Evolutionary conservation across 2,329 filamentous ascomycete species (phyloP), one percentile per base, ranked within the genome.

Genomic region (Aspergillus sclerotialis): DNA sequence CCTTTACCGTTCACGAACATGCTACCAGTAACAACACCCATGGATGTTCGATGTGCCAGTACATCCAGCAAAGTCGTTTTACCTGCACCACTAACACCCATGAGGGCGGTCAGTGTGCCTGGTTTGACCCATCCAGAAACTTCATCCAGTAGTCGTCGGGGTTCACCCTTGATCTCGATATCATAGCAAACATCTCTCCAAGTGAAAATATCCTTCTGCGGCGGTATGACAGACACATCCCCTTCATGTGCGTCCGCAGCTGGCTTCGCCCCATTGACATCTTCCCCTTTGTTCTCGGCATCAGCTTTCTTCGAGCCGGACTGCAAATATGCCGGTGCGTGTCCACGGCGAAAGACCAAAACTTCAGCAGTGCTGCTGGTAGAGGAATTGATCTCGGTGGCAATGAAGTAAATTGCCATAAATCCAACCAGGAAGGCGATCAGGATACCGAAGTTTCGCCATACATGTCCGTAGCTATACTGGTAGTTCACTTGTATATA

Each of bases 41-140:
- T 88, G 0, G 84, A 85, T 7, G 81, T 82, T 50, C 88, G 80
- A 39, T 83, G 83, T 13, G 89, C 89, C 42, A 95, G 69, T 16
- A 85, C 84, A 58, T 94, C 84, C 4, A 95, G 70, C 9, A 95
- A 72, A 1, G 88, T 94, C 0, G 88, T 94, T 60, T 94, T 94
- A 27, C 89, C 88, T 8, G 88, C 88, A 37, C 88, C 87, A 17
- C 82, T 88, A 4, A 88, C 84, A 61, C 87, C 84, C 87, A 94
- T 94, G 2, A 94, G 69, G 7, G 86, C 88, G 2, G 87, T 94
- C 32, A 94, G 55, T 5, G 85, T 94, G 37, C 89, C 89, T 4
- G 89, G 88, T 61, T 93, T 90, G 36, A 94, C 87, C 84, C 86
- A 94, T 18, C 89, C 89, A 46, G 90, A 82, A 10, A 94, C 84